Evolutionary conservation across 2,329 filamentous ascomycete species (phyloP), one percentile per base, ranked within the genome.

Genomic region (Talaromyces sp.): DNA sequence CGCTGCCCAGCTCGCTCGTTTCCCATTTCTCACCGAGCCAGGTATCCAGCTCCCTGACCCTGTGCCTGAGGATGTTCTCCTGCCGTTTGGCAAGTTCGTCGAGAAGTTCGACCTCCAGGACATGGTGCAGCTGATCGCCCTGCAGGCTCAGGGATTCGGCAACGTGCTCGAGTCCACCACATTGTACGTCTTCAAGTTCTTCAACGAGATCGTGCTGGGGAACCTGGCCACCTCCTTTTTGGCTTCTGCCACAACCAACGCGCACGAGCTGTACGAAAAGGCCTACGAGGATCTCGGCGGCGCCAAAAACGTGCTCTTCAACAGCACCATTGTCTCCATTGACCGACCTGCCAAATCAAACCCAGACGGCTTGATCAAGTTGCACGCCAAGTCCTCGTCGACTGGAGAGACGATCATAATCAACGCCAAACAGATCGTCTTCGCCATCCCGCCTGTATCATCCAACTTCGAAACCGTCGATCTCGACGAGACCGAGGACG

Each of bases 81-180:
- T 69, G 17, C 67, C 71, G 1, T 73, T 74, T 65, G 62, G 64
- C 1, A 66, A 72, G 1, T 73, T 74, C 30, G 67, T 68, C 0
- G 59, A 64, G 25, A 69, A 69, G 36, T 66, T 74, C 33, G 55
- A 53, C 33, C 32, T 61, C 9, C 49, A 53, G 49, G 49, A 53
- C 27, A 30, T 53, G 5, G 49, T 53, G 10, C 49, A 17, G 27
- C 27, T 53, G 25, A 30, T 53, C 15, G 49, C 17, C 8, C 17
- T 53, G 10, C 49, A 53, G 4, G 25, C 49, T 30, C 17, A 53
- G n/a, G 27, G 49, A 28, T 53, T 53, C 17, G 49, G 49, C 49
- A 53, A 53, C 27, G 15, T 53, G 28, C 17, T 22, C 49, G 27
- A 53, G 27, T n/a, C 25, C 2, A 53, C 49, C 15, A 53, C 49